phyloP scores from a whole-genome alignment of 1,284 basidiomycete species.

The Ceratobasidium sp. region DNA sequence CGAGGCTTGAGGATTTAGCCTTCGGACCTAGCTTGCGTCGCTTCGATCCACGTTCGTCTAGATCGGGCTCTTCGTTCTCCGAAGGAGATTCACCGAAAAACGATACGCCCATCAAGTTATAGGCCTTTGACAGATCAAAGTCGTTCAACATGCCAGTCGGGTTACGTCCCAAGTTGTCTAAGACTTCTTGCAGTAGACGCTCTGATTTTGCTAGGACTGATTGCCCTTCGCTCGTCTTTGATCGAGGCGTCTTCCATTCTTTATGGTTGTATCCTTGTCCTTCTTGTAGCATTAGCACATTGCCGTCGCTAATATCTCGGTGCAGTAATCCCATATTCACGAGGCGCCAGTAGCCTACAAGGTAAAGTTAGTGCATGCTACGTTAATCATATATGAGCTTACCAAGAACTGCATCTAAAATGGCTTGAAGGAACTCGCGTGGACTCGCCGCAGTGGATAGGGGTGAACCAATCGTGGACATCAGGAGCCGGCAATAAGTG shows the following conservation, averaged over 20 bases:
- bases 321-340: constrained; percentile 19
- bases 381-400: neutral
- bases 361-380: neutral
- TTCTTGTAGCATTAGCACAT: constrained; percentile 25
- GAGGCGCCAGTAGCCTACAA: constrained; percentile 27
- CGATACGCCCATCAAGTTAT: neutral
- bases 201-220: constrained; percentile 4
- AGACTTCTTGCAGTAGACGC: neutral
- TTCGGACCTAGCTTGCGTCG: neutral
- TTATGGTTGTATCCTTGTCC: neutral
- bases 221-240: neutral
- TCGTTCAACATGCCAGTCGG: constrained; percentile 16
- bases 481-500: constrained; percentile 18
- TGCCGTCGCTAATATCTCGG: constrained; percentile 36
- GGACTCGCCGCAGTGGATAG: neutral
- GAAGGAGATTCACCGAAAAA: neutral
- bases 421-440: neutral
- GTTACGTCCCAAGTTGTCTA: neutral
- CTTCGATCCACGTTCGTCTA: neutral
- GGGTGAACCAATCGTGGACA: constrained; percentile 7
- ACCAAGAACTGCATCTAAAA: constrained; percentile 35
- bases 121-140: neutral
- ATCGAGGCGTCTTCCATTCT: neutral
- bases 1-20: neutral
- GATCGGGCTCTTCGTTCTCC: neutral